Percentiles rank a stretch among this genome's conserved stretches.
These are phyloP conservation scores for Coemansia sp. DNA, from an alignment of 192 early-diverging fungal genomes.

Conservation along the genomic window DNA sequence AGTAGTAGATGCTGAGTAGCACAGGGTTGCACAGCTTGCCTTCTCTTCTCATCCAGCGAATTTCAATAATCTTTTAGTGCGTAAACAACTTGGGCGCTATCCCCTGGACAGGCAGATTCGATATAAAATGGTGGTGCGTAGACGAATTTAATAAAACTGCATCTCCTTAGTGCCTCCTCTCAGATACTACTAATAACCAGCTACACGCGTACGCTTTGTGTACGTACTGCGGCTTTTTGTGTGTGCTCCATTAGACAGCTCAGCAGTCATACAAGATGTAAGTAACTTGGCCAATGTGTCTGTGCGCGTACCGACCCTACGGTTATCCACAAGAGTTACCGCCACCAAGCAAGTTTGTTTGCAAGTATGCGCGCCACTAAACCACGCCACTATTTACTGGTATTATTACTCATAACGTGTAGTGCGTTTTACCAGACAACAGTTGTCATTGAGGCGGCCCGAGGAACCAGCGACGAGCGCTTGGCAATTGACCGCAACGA, in stretches of 20 bases:
- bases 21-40: not conserved
- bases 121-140: constrained; percentile 4
- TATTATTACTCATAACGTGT: not conserved
- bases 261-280: constrained; percentile 49
- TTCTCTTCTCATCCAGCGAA: not conserved
- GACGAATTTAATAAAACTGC: constrained; percentile 4
- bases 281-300: not conserved
- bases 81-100: not conserved
- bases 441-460: constrained; percentile 41
- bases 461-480: constrained; percentile 34
- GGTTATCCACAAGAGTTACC: not conserved
- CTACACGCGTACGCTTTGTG: not conserved
- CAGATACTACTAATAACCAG: not conserved
- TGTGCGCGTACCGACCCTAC: not conserved
- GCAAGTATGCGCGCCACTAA: not conserved
- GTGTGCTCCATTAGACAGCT: constrained; percentile 25
- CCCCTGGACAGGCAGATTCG: not conserved
- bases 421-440: constrained; percentile 45
- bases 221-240: not conserved
- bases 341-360: not conserved
- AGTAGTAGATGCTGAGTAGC: not conserved
- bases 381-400: not conserved
- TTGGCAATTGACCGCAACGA: constrained; percentile 37
- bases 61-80: not conserved
- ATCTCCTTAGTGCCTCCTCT: not conserved